Conservation (phyloP, 768 basidiomycete species). For the Trametes meyenii region DNA sequence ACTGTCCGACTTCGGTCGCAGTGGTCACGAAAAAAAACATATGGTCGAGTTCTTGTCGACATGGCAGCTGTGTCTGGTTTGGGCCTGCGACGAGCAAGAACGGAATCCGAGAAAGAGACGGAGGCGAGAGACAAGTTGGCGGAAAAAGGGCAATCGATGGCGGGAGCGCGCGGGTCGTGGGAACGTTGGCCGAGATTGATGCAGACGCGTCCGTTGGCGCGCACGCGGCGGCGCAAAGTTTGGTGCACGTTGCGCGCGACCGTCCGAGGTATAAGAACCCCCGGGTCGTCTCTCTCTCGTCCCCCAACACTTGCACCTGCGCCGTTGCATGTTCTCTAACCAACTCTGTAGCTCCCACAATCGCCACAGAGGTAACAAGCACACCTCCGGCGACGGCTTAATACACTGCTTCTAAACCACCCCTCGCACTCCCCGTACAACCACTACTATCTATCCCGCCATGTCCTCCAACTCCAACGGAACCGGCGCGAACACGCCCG, state of each 20-base stretch:
- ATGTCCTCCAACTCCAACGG: slow-evolving; percentile 30
- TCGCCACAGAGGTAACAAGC: slow-evolving; percentile 83
- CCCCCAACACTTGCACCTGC: slow-evolving; percentile 9
- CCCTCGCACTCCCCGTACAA: slow-evolving; percentile 23
- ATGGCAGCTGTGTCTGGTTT: too few species aligned
- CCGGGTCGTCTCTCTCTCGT: neutral
- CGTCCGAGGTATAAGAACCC: slow-evolving; percentile 8
- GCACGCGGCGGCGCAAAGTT: neutral
- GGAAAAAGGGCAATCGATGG: neutral
- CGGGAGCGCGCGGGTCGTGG: too few species aligned
- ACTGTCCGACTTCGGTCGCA: neutral
- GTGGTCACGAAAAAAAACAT: too few species aligned
- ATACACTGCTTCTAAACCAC: slow-evolving; percentile 40
- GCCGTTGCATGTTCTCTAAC: slow-evolving; percentile 91
- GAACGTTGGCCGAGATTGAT: neutral
- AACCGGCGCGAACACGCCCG: slow-evolving; percentile 75
- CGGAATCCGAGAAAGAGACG: neutral
- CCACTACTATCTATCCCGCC: slow-evolving; percentile 25
- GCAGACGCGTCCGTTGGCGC: neutral
- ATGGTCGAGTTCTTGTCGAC: too few species aligned
- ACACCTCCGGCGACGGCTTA: slow-evolving; percentile 73
- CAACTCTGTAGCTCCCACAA: slow-evolving; percentile 89
- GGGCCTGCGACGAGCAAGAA: too few species aligned
- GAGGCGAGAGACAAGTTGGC: neutral
- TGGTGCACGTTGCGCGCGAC: neutral